phyloP scores from a whole-genome alignment of 371 early-diverging fungal species.

The Mycotypha africana region DNA sequence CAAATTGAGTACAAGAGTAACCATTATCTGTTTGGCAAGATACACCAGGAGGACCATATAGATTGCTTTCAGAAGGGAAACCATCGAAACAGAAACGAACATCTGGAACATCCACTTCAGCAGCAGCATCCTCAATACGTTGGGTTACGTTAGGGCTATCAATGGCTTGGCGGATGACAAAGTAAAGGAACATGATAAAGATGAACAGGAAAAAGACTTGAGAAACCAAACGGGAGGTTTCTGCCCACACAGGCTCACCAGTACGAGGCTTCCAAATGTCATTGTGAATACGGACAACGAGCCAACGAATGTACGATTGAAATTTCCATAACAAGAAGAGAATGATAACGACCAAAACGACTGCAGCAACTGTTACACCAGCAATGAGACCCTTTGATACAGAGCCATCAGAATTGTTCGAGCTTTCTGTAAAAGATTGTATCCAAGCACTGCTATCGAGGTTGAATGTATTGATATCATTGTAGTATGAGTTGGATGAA shows the following conservation, averaged over 20 bases:
- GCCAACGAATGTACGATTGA: slow-evolving; percentile 30
- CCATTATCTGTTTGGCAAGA: slow-evolving; percentile 37
- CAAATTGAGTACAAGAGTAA: slow-evolving; percentile 21
- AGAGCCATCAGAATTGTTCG: slow-evolving; percentile 4
- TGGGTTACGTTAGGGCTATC: slow-evolving; percentile 42
- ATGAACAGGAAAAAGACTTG: slow-evolving; percentile 39
- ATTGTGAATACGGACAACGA: slow-evolving; percentile 29
- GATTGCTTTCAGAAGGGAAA: slow-evolving; percentile 15
- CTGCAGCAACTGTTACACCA: slow-evolving; percentile 37
- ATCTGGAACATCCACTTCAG: slow-evolving; percentile 38
- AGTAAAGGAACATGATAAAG: slow-evolving; percentile 32
- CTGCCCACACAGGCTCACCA: slow-evolving; percentile 50
- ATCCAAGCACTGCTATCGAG: slow-evolving; percentile 22
- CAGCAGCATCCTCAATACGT: slow-evolving; percentile 26
- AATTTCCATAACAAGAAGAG: slow-evolving; percentile 42
- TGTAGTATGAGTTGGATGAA: slow-evolving; percentile 30
- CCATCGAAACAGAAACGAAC: slow-evolving; percentile 48
- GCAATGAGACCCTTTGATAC: slow-evolving; percentile 37
- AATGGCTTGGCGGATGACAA: slow-evolving; percentile 41
- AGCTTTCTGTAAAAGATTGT: slow-evolving; percentile 16
- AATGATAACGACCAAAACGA: slow-evolving; percentile 25
- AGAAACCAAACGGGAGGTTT: slow-evolving; percentile 35
- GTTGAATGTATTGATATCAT: slow-evolving; percentile 37
- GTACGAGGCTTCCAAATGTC: slow-evolving; percentile 48
- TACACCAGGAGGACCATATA: slow-evolving; percentile 22